These are phyloP conservation scores for Mercurialis annua DNA, from an alignment of 345 rosid genomes.

Conservation along the genomic window DNA sequence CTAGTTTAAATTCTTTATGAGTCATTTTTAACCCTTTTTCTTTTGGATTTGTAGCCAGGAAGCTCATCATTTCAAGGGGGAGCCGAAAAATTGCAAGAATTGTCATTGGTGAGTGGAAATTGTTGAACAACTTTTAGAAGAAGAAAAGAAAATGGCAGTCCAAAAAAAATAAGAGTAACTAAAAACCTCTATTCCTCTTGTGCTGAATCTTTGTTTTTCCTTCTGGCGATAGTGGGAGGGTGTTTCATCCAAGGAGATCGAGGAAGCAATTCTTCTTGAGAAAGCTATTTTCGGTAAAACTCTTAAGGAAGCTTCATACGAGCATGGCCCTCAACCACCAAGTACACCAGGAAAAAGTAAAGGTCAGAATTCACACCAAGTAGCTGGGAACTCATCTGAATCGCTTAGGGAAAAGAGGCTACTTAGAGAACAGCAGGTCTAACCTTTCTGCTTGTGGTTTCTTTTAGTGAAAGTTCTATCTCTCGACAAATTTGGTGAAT, in stretches of 20 bases:
- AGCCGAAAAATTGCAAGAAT: constrained; percentile 26
- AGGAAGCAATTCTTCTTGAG: constrained; percentile 64
- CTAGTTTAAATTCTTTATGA: constrained; percentile 16
- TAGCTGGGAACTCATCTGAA: constrained; percentile 23
- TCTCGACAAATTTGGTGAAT: constrained; percentile 4
- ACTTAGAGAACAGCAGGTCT: constrained; percentile 41
- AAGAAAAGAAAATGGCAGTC: neutral
- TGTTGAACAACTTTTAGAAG: neutral
- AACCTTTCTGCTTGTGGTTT: neutral
- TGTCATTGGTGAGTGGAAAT: constrained; percentile 30
- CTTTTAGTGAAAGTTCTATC: constrained; percentile 6
- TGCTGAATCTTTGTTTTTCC: constrained; percentile 10
- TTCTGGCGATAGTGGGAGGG: constrained; percentile 47
- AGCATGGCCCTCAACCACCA: constrained; percentile 6
- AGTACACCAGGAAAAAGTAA: constrained; percentile 18
- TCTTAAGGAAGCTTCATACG: constrained; percentile 29
- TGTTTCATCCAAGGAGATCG: constrained; percentile 60
- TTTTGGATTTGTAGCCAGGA: constrained; percentile 31
- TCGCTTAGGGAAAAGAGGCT: constrained; percentile 22
- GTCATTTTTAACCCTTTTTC: neutral
- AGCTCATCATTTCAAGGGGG: constrained; percentile 38
- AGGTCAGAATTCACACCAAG: constrained; percentile 17
- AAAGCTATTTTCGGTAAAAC: constrained; percentile 48
- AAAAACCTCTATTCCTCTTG: neutral
- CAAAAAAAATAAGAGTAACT: too few relatives aligned